A percentile compares a stretch with the other conserved stretches of the same genome.
phyloP scores from a whole-genome alignment of 129 eudicot species.

The Cynara cardunculus region DNA sequence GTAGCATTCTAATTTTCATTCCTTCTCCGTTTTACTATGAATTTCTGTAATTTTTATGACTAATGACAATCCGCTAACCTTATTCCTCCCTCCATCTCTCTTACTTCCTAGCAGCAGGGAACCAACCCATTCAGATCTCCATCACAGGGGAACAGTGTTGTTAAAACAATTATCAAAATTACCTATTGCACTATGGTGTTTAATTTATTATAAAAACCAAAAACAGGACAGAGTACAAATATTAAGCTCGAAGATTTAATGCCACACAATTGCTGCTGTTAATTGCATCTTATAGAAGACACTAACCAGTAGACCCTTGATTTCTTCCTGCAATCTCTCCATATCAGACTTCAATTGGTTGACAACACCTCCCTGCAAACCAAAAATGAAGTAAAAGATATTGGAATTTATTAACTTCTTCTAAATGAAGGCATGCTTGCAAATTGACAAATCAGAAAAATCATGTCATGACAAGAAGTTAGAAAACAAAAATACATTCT shows the following conservation, averaged over 20 bases:
- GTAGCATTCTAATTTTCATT: too few relatives aligned
- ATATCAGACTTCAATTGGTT: slow-evolving; percentile 71
- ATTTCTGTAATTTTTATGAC: not conserved
- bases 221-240: not conserved
- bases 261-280: slow-evolving; percentile 4
- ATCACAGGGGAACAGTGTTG: not conserved
- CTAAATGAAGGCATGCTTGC: not conserved
- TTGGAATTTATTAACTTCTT: not conserved
- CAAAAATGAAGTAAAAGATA: not conserved
- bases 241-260: slow-evolving; percentile 2
- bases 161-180: not conserved
- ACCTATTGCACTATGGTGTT: not conserved
- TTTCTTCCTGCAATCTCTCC: slow-evolving; percentile 76
- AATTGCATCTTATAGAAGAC: not conserved
- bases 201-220: not conserved
- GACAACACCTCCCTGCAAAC: slow-evolving; percentile 72
- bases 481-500: not conserved
- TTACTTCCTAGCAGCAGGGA: not conserved
- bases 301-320: slow-evolving; percentile 74
- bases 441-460: not conserved
- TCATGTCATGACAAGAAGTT: not conserved
- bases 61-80: not conserved
- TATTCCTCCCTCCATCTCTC: not conserved
- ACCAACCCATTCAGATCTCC: not conserved
- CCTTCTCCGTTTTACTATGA: not conserved